Percentiles rank a stretch among this genome's conserved stretches.
Evolutionary conservation across 148 eudicot species (phyloP).

Genomic region (Rhododendron williamsianum): DNA sequence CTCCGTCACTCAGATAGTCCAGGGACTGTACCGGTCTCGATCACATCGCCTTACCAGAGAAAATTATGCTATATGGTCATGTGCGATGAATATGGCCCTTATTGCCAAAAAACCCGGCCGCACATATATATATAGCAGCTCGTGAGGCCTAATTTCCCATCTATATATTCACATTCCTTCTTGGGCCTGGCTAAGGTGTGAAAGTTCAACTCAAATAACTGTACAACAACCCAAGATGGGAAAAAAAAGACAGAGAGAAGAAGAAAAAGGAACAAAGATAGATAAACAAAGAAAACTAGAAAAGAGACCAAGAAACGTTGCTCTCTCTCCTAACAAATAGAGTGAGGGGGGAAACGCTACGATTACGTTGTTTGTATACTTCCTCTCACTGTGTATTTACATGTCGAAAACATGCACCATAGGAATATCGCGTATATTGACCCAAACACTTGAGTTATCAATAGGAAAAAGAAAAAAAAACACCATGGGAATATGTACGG

Average conservation of each 20-base stretch:
- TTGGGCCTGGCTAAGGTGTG: background rate
- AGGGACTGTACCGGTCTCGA: background rate
- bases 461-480: too few relatives aligned
- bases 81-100: background rate
- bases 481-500: too few relatives aligned
- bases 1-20: background rate
- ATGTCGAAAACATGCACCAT: too few relatives aligned
- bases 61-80: background rate
- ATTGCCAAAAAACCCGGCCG: constrained; percentile 2
- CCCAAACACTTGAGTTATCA: too few relatives aligned
- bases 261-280: too few relatives aligned
- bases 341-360: background rate
- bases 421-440: too few relatives aligned
- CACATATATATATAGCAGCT: background rate
- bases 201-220: constrained; percentile 2
- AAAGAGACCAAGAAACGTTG: constrained; percentile 32
- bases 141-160: background rate
- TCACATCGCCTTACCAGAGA: background rate
- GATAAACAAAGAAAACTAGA: background rate
- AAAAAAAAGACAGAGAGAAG: background rate
- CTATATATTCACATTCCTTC: too few relatives aligned
- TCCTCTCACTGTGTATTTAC: too few relatives aligned
- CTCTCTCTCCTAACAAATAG: constrained; percentile 15
- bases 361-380: too few relatives aligned
- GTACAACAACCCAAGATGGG: constrained; percentile 6